Evolutionary conservation across 2,329 filamentous ascomycete genomes (phyloP), one percentile per base, ranked within the genome.

Genomic region (Penicillium sp.): DNA sequence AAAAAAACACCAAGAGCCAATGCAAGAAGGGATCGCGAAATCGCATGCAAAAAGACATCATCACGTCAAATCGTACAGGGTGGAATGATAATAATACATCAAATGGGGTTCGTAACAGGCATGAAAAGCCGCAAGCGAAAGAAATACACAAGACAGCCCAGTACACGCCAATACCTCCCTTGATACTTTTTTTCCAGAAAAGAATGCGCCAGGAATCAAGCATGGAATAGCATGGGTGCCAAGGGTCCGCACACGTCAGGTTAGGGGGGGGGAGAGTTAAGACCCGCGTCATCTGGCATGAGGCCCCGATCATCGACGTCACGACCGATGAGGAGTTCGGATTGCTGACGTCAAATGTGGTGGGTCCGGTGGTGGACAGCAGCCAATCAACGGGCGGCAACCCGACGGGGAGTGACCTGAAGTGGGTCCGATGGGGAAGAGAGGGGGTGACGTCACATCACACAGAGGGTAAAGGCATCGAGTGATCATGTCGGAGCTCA

Each of bases 31-130:
- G 18, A 7, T 39, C 21, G 39, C 21, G 48, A 21, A 5, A 5
- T 43, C 41, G 41, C 41, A 42, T 42, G 41, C 41, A 42, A 42
- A 42, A 28, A 16, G 29, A 50, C 26, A 53, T 41, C 46, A 15
- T 51, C 50, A 34, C 36, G 50, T 33, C 39, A 52, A 39, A 38
- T 50, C 28, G 39, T 49, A 29, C 52, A 54, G 56, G 73, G 45
- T 21, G 38, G 33, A 55, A 52, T 57, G 47, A 54, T 61, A 60
- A 51, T 59, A 33, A 59, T 63, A 62, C 57, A 59, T 51, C 36
- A 53, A 45, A 57, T 52, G 26, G 39, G 48, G 48, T 33, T 60
- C 57, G 57, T 60, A 60, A 58, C 43, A 58, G 52, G 54, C 55
- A 56, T 60, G 57, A 60, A 60, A 56, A 57, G 51, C 46, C 34